Percentiles rank a stretch among this genome's conserved stretches.
These are phyloP conservation scores for Cutaneotrichosporon sp. DNA, from an alignment of 1,284 basidiomycete genomes.

Conservation along the genomic window DNA sequence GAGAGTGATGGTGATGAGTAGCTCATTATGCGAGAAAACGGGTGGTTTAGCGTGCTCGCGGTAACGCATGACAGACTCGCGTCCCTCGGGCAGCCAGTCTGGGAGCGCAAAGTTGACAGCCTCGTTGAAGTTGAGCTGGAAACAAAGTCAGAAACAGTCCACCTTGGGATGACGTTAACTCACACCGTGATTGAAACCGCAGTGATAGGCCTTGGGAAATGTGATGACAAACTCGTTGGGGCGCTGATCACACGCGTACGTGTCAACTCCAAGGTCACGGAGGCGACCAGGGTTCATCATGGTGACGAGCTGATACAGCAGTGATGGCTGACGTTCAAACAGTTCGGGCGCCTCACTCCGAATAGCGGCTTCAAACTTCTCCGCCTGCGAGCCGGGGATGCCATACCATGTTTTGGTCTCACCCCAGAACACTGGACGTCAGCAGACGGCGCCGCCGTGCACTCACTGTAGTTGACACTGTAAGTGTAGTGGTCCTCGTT, in stretches of 20 bases:
- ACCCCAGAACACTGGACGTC: slow-evolving; percentile 84
- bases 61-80: slow-evolving; percentile 82
- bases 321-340: slow-evolving; percentile 95
- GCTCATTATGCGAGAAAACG: slow-evolving; percentile 97
- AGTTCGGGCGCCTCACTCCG: slow-evolving; percentile 92
- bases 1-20: slow-evolving; percentile 89
- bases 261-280: slow-evolving; percentile 81
- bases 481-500: slow-evolving; percentile 99
- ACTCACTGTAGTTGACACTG: slow-evolving; percentile 86
- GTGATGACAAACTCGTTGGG: slow-evolving; percentile 98
- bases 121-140: slow-evolving; percentile 93
- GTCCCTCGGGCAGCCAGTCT: slow-evolving; percentile 85
- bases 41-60: slow-evolving; percentile 84
- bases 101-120: slow-evolving; percentile 98
- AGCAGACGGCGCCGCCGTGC: slow-evolving; percentile 18
- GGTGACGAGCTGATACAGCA: slow-evolving; percentile 95
- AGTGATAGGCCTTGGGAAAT: slow-evolving; percentile 97
- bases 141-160: not conserved
- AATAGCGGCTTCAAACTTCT: slow-evolving; percentile 94
- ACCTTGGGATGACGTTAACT: slow-evolving; percentile 46
- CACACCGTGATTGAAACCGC: slow-evolving; percentile 96
- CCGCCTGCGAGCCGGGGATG: slow-evolving; percentile 86
- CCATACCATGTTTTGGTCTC: slow-evolving; percentile 99
- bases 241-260: slow-evolving; percentile 91
- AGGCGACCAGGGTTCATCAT: slow-evolving; percentile 93